Evolutionary conservation across 495 filamentous ascomycete genomes (phyloP), one percentile per base, ranked within the genome.

Genomic region (Aspergillus heteromorphus): DNA sequence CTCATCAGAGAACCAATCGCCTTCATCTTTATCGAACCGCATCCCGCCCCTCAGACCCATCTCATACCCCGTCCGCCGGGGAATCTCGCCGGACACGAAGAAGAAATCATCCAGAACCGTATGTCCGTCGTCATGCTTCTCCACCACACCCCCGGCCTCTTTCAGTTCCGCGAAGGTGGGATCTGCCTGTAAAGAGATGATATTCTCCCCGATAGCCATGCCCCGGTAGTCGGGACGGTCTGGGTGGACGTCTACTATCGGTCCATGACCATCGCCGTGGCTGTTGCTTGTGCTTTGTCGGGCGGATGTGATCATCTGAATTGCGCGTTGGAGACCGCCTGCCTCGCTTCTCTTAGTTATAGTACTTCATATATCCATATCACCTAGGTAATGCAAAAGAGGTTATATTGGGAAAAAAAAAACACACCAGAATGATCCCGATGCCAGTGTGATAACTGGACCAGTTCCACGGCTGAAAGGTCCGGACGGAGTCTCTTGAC

Each of bases 381-480:
- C 2, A 38, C 13, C 34, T 13, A 14, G 3, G 3, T 14, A 4
- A 4, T 1, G n/a, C 13, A 38, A 8, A n/a, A 10, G 14, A 8
- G 20, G 1, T 5, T 23, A 6, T 11, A 30, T 18, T 1, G n/a
- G 11, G n/a, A 21, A 18, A 18, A 16, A 3, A 42, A 25, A 6
- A 6, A 64, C 62, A 18, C 27, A 73, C 73, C 77, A 40, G 75
- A 79, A 61, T 85, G 83, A 54, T 85, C 83, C 21, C 82, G 78
- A 69, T 85, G 83, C 82, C 81, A 85, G 55, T 85, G 83, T 6
- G 76, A 95, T 0, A 95, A 81, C 61, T 92, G 88, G 9, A 95
- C 71, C 31, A 82, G 76, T 55, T 88, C 86, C 38, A 95, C 80
- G 59, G 86, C 82, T 45, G 91, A 65, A 1, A 82, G 62, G 65